Evolutionary conservation across 768 basidiomycete genomes (phyloP).

Genomic region (Kwoniella shandongensis): DNA sequence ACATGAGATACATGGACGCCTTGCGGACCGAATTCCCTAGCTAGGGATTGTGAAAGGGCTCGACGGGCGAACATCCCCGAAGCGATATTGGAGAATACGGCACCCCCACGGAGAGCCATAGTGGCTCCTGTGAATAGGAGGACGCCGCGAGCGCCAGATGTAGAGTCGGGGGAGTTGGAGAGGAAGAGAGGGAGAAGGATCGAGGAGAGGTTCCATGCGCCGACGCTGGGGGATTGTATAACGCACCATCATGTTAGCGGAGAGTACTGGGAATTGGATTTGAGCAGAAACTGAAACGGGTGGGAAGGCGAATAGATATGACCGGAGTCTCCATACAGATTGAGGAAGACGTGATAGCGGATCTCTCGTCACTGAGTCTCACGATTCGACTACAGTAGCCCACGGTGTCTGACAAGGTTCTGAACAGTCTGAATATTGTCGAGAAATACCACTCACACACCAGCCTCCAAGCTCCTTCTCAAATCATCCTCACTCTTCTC

Average conservation of each 20-base stretch:
- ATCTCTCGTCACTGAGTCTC: too few relatives aligned
- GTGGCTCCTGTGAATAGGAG: conserved; percentile 50
- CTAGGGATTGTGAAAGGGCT: conserved; percentile 44
- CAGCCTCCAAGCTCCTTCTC: conserved; percentile 24
- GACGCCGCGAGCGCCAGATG: conserved; percentile 21
- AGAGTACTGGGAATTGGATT: too few relatives aligned
- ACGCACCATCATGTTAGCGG: too few relatives aligned
- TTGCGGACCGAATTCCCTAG: conserved; percentile 49
- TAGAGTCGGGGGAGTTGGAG: conserved; percentile 7
- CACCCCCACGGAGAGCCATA: conserved; percentile 37
- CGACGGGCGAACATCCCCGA: conserved; percentile 43
- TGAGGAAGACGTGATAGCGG: too few relatives aligned
- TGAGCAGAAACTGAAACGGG: too few relatives aligned
- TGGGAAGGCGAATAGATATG: too few relatives aligned
- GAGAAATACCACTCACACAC: conserved; percentile 36
- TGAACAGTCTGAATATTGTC: too few relatives aligned
- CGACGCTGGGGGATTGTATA: conserved; percentile 21
- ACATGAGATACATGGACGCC: conserved; percentile 52
- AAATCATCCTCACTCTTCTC: conserved; percentile 35
- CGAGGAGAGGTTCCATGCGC: conserved; percentile 43
- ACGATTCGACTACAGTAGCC: too few relatives aligned
- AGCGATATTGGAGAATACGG: conserved; percentile 32
- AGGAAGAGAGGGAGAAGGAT: conserved; percentile 31
- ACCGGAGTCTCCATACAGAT: too few relatives aligned
- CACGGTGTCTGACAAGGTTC: too few relatives aligned